Conservation (phyloP, 2,329 filamentous ascomycete genomes). For the Colletotrichum sp. region DNA sequence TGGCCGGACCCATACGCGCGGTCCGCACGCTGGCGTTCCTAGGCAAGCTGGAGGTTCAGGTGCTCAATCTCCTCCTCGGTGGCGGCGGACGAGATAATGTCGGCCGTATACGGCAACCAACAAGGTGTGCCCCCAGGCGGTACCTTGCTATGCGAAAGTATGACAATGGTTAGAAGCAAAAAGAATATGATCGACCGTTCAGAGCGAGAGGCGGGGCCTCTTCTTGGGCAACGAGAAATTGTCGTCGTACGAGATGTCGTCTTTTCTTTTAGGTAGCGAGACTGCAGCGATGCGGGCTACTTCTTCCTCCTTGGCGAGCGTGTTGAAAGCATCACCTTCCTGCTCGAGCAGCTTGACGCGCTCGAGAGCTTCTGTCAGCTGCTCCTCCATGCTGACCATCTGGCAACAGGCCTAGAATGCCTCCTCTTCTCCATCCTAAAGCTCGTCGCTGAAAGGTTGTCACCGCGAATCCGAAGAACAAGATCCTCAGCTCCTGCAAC, state of each 20-base stretch:
- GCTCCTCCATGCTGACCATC: slow-evolving; percentile 68
- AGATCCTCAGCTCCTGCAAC: neutral
- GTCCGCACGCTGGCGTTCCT: slow-evolving; percentile 68
- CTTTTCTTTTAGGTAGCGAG: neutral
- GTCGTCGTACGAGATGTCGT: neutral
- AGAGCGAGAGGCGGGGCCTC: no score
- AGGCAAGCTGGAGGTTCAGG: slow-evolving; percentile 55
- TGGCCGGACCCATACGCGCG: slow-evolving; percentile 58
- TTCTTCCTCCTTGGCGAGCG: no score
- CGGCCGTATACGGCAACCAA: slow-evolving; percentile 33
- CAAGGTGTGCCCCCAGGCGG: no score
- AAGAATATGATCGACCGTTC: no score
- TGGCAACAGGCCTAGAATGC: slow-evolving; percentile 71
- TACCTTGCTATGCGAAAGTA: no score
- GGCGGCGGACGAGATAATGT: slow-evolving; percentile 59
- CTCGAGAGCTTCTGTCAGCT: slow-evolving; percentile 68
- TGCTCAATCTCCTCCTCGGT: slow-evolving; percentile 66
- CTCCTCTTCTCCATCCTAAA: slow-evolving; percentile 40
- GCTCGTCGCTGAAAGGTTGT: neutral
- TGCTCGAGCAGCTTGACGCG: slow-evolving; percentile 70
- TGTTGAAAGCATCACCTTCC: slow-evolving; percentile 65
- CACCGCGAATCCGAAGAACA: neutral
- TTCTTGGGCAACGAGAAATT: neutral
- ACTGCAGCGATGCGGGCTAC: neutral
- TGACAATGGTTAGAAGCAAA: no score